Base-by-base conservation (phyloP, 2,329 filamentous ascomycete genomes). In the Oidium heveae region DNA sequence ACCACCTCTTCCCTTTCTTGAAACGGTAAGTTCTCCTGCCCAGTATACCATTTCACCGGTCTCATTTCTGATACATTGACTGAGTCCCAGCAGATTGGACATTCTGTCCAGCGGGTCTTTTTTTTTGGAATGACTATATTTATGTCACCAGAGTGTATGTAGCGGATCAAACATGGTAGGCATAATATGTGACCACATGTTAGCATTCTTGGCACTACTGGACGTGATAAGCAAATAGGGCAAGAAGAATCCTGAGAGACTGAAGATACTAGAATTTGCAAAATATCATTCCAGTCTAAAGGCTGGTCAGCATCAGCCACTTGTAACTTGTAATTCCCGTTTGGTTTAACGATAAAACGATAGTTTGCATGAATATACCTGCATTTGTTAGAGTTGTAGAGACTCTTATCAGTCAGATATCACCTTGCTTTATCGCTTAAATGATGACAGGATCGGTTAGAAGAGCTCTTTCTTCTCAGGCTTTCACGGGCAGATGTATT, bases 121-220 rank as follows among this genome's bases (percentile, higher is more conserved):
- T 82, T 88, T 58, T 82, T 80, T 0, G 74, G 73, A 1, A 70
- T 60, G 10, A 76, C 70, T 56, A 73, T 74, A 9, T 69, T 68
- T 36, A 84, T 82, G n/a, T 84, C 81, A 24, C 75, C 78, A 8
- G 87, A 84, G 62, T 94, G 85, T 86, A 98, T 95, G 66, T 93
- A 98, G 52, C 91, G 82, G 58, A 96, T 86, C 57, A 96, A 69
- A 65, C 91, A 98, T 6, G 91, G 82, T 36, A 96, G 71, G 65
- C 91, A 98, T 66, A 95, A 96, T 13, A 98, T 94, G 65, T 98
- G 91, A 0, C 91, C 91, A 63, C 91, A 98, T 64, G 82, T 89
- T 44, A 91, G 88, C 89, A 98, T 98, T 55, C 91, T 80, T 34
- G 91, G 88, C 8, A 91, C 91, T 18, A 94, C 86, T 1, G 91